Evolutionary conservation across 768 basidiomycete species (phyloP).

Genomic region (Kwoniella sp.): DNA sequence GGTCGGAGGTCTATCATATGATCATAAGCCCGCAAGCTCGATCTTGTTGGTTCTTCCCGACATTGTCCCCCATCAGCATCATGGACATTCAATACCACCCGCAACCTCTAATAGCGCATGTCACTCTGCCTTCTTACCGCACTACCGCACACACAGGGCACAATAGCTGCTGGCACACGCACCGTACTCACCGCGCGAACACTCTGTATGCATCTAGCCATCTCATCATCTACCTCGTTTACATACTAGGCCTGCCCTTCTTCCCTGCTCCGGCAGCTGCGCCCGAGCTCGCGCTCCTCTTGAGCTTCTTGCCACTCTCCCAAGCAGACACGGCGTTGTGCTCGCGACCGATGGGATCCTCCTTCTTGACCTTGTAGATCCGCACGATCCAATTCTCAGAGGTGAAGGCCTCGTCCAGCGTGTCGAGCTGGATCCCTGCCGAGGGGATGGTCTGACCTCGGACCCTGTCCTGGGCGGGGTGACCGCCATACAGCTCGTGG

Average conservation of each 20-base stretch:
- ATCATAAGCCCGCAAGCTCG: too few species aligned
- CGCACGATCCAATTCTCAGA: conserved; percentile 99
- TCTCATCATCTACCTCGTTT: too few species aligned
- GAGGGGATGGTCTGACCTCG: conserved; percentile 77
- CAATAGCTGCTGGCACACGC: too few species aligned
- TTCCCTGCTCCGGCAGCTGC: conserved; percentile 4
- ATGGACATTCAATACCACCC: too few species aligned
- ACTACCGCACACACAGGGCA: too few species aligned
- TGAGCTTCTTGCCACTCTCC: conserved; percentile 79
- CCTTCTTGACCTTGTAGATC: conserved; percentile 91
- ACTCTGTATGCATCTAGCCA: too few species aligned
- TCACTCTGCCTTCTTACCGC: too few species aligned
- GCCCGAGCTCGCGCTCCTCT: conserved; percentile 51
- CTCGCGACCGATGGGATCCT: conserved; percentile 84
- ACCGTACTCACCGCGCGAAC: too few species aligned
- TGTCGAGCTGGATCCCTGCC: conserved; percentile 75
- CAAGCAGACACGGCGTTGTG: conserved; percentile 83
- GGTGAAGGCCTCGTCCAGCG: conserved; percentile 95
- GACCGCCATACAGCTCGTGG: conserved; percentile 75
- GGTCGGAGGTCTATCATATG: too few species aligned
- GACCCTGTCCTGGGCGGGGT: conserved; percentile 74
- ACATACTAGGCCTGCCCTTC: conserved; percentile 28
- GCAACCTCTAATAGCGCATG: too few species aligned
- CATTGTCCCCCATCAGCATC: too few species aligned
- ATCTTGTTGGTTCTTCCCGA: too few species aligned